Conservation (phyloP, 2,329 filamentous ascomycete genomes). For the Penicillium aurantiogriseum region DNA sequence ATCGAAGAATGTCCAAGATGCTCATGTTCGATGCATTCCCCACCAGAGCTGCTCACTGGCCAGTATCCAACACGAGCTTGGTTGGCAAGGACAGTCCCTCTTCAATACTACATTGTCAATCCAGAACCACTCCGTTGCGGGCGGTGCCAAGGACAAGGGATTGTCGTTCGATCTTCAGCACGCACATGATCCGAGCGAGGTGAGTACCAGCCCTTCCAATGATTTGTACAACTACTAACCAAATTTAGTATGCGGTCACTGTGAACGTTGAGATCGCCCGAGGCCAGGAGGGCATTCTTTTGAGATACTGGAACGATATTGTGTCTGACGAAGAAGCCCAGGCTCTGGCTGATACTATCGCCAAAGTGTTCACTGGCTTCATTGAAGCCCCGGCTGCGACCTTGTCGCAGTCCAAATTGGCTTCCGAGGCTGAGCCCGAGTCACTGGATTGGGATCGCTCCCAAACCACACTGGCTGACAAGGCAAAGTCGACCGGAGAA, state of each 20-base stretch:
- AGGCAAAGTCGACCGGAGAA: conserved; percentile 7
- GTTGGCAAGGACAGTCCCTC: conserved; percentile 34
- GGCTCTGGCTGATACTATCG: conserved; percentile 30
- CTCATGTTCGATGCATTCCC: conserved; percentile 48
- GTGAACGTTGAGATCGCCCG: conserved; percentile 41
- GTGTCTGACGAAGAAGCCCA: conserved; percentile 38
- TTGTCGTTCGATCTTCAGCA: conserved; percentile 34
- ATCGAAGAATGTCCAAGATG: conserved; percentile 46
- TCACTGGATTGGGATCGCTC: conserved; percentile 14
- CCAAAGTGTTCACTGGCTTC: conserved; percentile 34
- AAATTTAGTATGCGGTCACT: conserved; percentile 38
- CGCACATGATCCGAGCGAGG: conserved; percentile 41
- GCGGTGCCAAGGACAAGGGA: conserved; percentile 23
- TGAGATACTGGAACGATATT: conserved; percentile 42
- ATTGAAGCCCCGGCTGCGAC: conserved; percentile 28
- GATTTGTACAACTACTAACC: conserved; percentile 6
- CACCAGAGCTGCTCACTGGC: conserved; percentile 53
- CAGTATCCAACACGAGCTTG: conserved; percentile 46
- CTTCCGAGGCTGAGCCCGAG: neutral
- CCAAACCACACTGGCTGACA: conserved; percentile 18
- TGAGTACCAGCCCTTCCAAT: conserved; percentile 16
- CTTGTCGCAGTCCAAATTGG: conserved; percentile 25
- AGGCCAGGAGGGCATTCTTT: conserved; percentile 36
- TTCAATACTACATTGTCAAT: conserved; percentile 47
- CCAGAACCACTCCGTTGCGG: conserved; percentile 34